These are phyloP conservation scores for Ophiostoma sp. DNA, from an alignment of 2,329 filamentous ascomycete species.

Conservation along the genomic window DNA sequence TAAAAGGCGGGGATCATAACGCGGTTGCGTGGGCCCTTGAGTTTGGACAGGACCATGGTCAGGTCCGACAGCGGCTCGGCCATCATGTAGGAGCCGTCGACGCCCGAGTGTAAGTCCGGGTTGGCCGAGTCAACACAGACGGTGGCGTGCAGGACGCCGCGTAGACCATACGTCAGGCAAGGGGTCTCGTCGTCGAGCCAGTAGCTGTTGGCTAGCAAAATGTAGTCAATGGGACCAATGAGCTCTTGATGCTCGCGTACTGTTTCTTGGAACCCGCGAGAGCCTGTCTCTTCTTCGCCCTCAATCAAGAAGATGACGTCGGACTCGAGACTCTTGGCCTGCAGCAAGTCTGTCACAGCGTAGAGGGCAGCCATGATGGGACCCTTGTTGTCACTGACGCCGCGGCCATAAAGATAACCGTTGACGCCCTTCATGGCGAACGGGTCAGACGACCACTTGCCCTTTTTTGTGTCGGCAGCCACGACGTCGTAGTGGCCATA, in stretches of 20 bases:
- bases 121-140: slow-evolving; percentile 82
- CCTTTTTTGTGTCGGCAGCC: slow-evolving; percentile 76
- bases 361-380: slow-evolving; percentile 93
- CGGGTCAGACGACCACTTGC: slow-evolving; percentile 84
- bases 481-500: slow-evolving; percentile 99
- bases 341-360: slow-evolving; percentile 84
- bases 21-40: slow-evolving; percentile 78
- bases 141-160: slow-evolving; percentile 91
- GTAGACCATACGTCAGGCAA: slow-evolving; percentile 89
- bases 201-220: slow-evolving; percentile 94
- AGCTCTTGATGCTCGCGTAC: slow-evolving; percentile 76
- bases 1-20: slow-evolving; percentile 89
- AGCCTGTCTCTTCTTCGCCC: slow-evolving; percentile 94
- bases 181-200: slow-evolving; percentile 97
- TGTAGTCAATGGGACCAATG: slow-evolving; percentile 91
- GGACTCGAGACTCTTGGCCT: slow-evolving; percentile 78
- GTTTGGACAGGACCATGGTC: slow-evolving; percentile 74
- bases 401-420: slow-evolving; percentile 90
- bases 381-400: slow-evolving; percentile 97
- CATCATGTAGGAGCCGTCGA: slow-evolving; percentile 88
- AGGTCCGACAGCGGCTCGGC: slow-evolving; percentile 93
- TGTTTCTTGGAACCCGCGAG: slow-evolving; percentile 82
- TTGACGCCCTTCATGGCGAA: slow-evolving; percentile 88
- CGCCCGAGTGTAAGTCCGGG: slow-evolving; percentile 90
- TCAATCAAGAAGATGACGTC: slow-evolving; percentile 95